Base-by-base conservation (phyloP, 805 yeast species). In the Blastobotrys attinorum region DNA sequence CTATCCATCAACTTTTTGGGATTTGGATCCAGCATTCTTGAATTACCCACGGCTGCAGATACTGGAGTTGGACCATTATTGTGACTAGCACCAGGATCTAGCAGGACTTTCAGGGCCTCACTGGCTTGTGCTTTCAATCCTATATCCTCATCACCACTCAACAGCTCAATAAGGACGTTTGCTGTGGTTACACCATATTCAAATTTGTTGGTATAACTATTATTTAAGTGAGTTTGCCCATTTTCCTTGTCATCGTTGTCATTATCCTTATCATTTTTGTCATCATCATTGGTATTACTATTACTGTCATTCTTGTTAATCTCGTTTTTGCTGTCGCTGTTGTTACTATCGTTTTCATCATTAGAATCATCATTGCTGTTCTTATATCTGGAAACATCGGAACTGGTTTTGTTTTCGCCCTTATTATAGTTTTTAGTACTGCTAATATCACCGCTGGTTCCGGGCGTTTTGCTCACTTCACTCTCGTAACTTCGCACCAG, bases 41-140 rank as follows among this genome's bases (percentile, higher is more conserved):
- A 32, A 5, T 20, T 22, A 6, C 36, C 36, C n/a, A n/a, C n/a
- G n/a, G n/a, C n/a, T n/a, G n/a, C n/a, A n/a, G n/a, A n/a, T 20
- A 13, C 36, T 3, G 18, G 36, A 5, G 18, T 15, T 22, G 36
- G 18, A 4, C 36, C 36, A 17, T 32, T 32, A 22, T 15, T 17
- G 10, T 15, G 11, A 10, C 15, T 11, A 11, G 42, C 23, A 18
- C 31, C 11, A 10, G 37, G 80, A 55, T 83, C 89, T 11, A 89
- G 66, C 27, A 89, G 62, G 1, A 80, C 77, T 57, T 80, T 80
- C 39, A 89, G 62, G 1, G 96, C 95, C 62, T 88, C 96, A 49
- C 76, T 79, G 0, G 89, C 83, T 60, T 88, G 96, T 4, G 83
- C 76, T 56, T 83, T 80, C 41, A 88, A 63, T 0, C 95, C 94